Base-by-base conservation (phyloP, 495 filamentous ascomycete species). In the Bacidia rubella region DNA sequence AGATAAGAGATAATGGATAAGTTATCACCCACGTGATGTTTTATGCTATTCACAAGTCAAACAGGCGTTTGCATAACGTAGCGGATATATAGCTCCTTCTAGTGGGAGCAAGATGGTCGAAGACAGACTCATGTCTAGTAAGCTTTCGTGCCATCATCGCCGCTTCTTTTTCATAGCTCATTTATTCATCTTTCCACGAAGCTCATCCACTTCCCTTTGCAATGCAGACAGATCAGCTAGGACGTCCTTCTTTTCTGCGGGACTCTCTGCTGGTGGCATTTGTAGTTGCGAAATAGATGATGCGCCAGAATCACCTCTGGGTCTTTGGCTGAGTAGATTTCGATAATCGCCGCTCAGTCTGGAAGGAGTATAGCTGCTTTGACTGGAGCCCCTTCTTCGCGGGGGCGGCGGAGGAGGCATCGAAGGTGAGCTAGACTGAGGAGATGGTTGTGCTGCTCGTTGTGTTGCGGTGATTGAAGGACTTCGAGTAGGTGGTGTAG, bases 151-250 rank as follows among this genome's bases (percentile, higher is more conserved):
- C n/a, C n/a, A n/a, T n/a, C n/a, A n/a, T n/a, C n/a, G n/a, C n/a
- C n/a, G n/a, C n/a, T n/a, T n/a, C 7, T 35, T 35, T 7, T 35
- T 7, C 29, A 35, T 35, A 7, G 29, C 29, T 35, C 15, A 50
- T 35, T n/a, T 17, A 21, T 44, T 42, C 17, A 62, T 79, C 53
- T 74, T 74, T 1, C 77, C 79, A 56, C 80, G 73, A 29, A 85
- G 62, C 45, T 78, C 80, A 66, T 87, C 82, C 43, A 87, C 83
- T 62, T 87, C 83, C 64, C 72, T 76, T 64, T 83, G 83, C 53
- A 87, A 63, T 44, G 77, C 75, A 5, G 76, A 70, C 32, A 87
- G 66, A 66, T 85, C 81, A 1, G 81, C 83, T 53, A 87, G 56
- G 39, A 85, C 80, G 61, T 82, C 78, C 26, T 66, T 68, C 3